Conservation (phyloP, 257 asterid genomes). For the Solanum gracilifrons region DNA sequence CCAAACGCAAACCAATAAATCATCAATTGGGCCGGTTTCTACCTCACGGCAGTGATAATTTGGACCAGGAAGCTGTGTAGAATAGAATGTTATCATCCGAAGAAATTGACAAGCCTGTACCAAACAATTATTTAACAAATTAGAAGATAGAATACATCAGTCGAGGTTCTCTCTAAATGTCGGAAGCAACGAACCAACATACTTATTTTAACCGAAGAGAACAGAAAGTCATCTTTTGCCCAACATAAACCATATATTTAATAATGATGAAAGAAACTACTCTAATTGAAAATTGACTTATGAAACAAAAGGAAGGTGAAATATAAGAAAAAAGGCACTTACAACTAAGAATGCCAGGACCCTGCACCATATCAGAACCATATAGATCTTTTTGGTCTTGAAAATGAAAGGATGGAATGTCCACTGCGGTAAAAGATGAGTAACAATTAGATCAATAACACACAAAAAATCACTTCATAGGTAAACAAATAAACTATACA, state of each 20-base stretch:
- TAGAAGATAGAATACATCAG: not conserved
- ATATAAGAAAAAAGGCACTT: slow-evolving; percentile 23
- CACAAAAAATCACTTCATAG: not conserved
- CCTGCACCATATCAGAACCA: slow-evolving; percentile 95
- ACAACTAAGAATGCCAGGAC: slow-evolving; percentile 87
- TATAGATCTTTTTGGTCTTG: slow-evolving; percentile 86
- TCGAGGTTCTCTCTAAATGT: not conserved
- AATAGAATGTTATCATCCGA: slow-evolving; percentile 82
- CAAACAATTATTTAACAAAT: not conserved
- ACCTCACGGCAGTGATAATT: slow-evolving; percentile 99
- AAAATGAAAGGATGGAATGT: slow-evolving; percentile 90
- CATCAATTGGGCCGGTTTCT: not conserved
- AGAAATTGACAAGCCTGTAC: slow-evolving; percentile 79
- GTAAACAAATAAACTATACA: not conserved
- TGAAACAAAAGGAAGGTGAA: not conserved
- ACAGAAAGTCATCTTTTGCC: not conserved
- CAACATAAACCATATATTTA: not conserved
- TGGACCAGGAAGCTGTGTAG: slow-evolving; percentile 98
- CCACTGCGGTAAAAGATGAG: slow-evolving; percentile 58
- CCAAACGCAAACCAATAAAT: not conserved
- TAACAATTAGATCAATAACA: not conserved
- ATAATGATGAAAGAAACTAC: not conserved
- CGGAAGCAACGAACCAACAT: not conserved
- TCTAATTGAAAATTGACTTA: not conserved
- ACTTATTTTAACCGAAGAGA: not conserved